Conservation (phyloP, 495 filamentous ascomycete genomes). For the Penicillium bialowiezense region DNA sequence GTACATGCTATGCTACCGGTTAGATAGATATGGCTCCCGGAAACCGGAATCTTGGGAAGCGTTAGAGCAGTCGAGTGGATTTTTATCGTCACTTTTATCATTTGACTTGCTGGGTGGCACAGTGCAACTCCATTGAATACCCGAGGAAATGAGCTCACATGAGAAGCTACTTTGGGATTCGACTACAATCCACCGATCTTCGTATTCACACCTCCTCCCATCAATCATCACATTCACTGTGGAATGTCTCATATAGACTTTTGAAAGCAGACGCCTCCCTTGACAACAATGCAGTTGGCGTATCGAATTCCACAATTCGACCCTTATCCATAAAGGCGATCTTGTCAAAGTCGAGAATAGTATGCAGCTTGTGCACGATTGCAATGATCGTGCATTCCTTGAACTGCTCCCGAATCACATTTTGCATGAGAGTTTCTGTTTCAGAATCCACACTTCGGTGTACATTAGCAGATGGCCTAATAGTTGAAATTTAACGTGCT, state of each 20-base stretch:
- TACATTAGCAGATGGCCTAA: not conserved
- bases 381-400: constrained; percentile 29
- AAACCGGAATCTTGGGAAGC: too few species aligned
- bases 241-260: constrained; percentile 13
- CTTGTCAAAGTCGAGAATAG: constrained; percentile 33
- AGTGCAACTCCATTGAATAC: too few species aligned
- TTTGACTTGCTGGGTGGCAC: too few species aligned
- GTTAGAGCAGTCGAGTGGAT: too few species aligned
- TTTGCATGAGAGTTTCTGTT: constrained; percentile 31
- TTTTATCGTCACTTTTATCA: too few species aligned
- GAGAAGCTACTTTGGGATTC: too few species aligned
- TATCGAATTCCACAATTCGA: constrained; percentile 29
- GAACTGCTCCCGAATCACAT: constrained; percentile 28
- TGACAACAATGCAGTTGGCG: constrained; percentile 15
- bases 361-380: constrained; percentile 35
- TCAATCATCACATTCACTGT: not conserved
- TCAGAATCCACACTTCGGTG: constrained; percentile 27
- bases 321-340: constrained; percentile 33
- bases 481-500: not conserved
- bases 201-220: too few species aligned
- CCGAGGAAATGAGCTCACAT: too few species aligned
- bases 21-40: too few species aligned
- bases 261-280: constrained; percentile 19
- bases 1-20: too few species aligned
- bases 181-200: too few species aligned